Evolutionary conservation across 108 stramenopile species (phyloP).

Genomic region (Nitzschia sp.): DNA sequence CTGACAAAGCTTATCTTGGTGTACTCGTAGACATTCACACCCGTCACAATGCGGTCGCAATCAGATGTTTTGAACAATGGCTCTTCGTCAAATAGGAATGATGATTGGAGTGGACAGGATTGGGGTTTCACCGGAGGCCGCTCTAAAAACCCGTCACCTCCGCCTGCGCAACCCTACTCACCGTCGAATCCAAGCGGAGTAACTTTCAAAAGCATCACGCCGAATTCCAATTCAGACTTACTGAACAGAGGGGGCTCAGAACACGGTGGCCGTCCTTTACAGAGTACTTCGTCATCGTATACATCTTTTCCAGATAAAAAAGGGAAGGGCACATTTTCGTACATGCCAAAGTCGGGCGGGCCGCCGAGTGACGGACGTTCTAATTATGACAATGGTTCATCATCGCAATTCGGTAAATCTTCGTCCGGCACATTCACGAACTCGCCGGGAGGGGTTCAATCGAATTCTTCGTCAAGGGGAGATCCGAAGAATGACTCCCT

Average conservation of each 20-base stretch:
- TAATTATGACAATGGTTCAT: too few species aligned
- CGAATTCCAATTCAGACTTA: neutral
- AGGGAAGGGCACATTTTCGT: neutral
- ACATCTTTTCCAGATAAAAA: neutral
- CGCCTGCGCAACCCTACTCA: neutral
- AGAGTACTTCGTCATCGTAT: neutral
- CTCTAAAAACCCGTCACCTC: neutral
- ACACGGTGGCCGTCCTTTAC: too few species aligned
- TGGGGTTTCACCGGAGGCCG: neutral
- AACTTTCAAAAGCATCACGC: neutral
- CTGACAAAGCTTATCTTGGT: too few species aligned
- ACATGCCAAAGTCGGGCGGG: constrained; percentile 4
- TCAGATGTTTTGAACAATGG: neutral
- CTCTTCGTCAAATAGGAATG: neutral
- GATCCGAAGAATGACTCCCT: neutral
- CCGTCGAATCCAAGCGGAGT: neutral
- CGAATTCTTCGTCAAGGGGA: neutral
- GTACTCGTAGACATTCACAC: neutral
- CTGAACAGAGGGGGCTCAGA: neutral
- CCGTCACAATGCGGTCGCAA: neutral
- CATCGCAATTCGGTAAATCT: neutral
- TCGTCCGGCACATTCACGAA: neutral
- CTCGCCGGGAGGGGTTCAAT: neutral
- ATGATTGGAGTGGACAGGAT: neutral
- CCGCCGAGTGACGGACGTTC: neutral